These are phyloP conservation scores for Catunica adiposa DNA, from an alignment of 2,329 filamentous ascomycete species.

Conservation along the genomic window DNA sequence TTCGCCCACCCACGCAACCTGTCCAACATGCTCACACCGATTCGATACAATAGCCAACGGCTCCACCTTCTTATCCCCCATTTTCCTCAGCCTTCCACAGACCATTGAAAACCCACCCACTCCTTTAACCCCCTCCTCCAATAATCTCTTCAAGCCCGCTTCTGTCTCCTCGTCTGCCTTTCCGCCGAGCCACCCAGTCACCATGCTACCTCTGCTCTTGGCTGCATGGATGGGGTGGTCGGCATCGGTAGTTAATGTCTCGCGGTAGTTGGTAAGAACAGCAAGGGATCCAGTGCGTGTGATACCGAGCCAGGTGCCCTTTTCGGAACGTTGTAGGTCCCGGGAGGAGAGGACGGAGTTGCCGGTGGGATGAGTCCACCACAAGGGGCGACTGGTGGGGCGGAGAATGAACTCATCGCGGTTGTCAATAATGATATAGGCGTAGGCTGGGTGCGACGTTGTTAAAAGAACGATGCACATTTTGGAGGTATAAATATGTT, in stretches of 20 bases:
- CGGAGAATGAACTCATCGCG: slow-evolving; percentile 56
- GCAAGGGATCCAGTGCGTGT: slow-evolving; percentile 43
- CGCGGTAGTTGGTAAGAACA: slow-evolving; percentile 50
- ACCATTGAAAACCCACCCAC: slow-evolving; percentile 51
- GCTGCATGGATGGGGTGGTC: slow-evolving; percentile 36
- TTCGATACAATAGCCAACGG: slow-evolving; percentile 47
- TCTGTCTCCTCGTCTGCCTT: slow-evolving; percentile 30
- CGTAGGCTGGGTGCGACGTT: slow-evolving; percentile 58
- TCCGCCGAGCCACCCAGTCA: slow-evolving; percentile 43
- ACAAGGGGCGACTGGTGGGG: slow-evolving; percentile 46
- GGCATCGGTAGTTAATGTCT: slow-evolving; percentile 32
- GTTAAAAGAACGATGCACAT: slow-evolving; percentile 71
- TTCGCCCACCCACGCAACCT: slow-evolving; percentile 42
- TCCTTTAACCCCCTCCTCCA: slow-evolving; percentile 38
- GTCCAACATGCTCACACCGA: slow-evolving; percentile 33
- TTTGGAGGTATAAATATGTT: background rate
- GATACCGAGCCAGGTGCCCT: slow-evolving; percentile 51
- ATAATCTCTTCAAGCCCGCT: slow-evolving; percentile 35
- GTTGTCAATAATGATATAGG: slow-evolving; percentile 61
- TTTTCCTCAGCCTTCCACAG: slow-evolving; percentile 38
- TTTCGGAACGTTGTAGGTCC: slow-evolving; percentile 44
- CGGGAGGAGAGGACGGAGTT: slow-evolving; percentile 40
- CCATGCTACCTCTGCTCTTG: slow-evolving; percentile 46
- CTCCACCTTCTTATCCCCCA: slow-evolving; percentile 20
- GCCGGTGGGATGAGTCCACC: slow-evolving; percentile 37